Base-by-base conservation (phyloP, 148 eudicot genomes). In the Polygonum aviculare region DNA sequence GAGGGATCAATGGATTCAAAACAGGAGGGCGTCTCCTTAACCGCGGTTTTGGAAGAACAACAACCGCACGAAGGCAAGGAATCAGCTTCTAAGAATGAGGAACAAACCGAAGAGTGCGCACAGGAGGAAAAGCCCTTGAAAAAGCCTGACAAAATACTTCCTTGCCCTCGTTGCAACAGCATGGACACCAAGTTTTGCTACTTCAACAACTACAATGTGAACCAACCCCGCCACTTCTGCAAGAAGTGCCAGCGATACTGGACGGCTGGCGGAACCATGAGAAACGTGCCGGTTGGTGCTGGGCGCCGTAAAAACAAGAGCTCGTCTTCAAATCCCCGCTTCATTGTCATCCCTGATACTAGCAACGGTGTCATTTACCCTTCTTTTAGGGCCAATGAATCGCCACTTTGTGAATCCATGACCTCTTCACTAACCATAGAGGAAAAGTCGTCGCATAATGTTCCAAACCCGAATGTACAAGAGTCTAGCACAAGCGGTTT, bases 221-320 rank as follows among this genome's bases (percentile, higher is more conserved):
- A 79, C 51, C 94, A 90, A 75, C 91, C 91, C 5, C 89, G 93
- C 2, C 85, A 90, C 82, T 86, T 90, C 76, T 90, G 91, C 77
- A 88, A 88, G 77, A 84, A 84, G 57, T 90, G 94, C 69, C 91
- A 88, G 54, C 74, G 94, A 7, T 90, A 86, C 79, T 90, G 94
- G 94, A 90, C 94, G 12, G 86, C 89, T 0, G 89, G 89, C 3
- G 92, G 89, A 8, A 78, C 87, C 21, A 90, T 88, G 92, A 90
- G 90, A 80, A 90, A 80, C 38, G 86, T 84, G 57, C 87, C 90
- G 0, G 90, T 87, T 2, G 95, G 92, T 0, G 85, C 89, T 19
- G 92, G 95, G 65, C 89, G 88, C 39, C 85, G 92, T 21, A 90
- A 88, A 83, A 85, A 78, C 82, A 90, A 88, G 76, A 83, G 31